Percentiles rank a stretch among this genome's conserved stretches.
These are phyloP conservation scores for Ploettnerulaceae sp. DNA, from an alignment of 2,329 filamentous ascomycete genomes.

Conservation along the genomic window DNA sequence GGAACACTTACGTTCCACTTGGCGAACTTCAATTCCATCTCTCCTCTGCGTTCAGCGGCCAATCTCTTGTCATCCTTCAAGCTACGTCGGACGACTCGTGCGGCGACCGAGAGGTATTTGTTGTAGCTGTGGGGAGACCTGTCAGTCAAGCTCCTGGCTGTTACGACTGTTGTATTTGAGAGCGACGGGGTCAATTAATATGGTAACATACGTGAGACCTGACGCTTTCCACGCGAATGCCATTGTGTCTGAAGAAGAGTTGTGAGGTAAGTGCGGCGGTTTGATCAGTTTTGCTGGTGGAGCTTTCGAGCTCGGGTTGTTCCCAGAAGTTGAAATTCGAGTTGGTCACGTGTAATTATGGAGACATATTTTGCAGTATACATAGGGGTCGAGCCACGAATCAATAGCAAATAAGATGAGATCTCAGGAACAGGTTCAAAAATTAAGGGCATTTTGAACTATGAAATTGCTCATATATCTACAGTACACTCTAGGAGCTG, in stretches of 20 bases:
- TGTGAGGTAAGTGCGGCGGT: constrained; percentile 20
- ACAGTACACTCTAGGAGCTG: constrained; percentile 36
- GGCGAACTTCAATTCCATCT: constrained; percentile 82
- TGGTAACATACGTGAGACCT: constrained; percentile 59
- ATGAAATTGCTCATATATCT: constrained; percentile 32
- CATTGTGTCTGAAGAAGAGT: constrained; percentile 50
- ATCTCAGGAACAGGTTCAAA: neutral
- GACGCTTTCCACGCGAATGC: constrained; percentile 97
- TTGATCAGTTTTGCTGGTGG: constrained; percentile 16
- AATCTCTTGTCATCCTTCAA: constrained; percentile 94
- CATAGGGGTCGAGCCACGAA: no score
- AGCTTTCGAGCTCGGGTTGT: constrained; percentile 12
- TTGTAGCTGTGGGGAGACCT: constrained; percentile 74
- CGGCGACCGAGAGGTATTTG: constrained; percentile 94
- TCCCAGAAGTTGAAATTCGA: neutral
- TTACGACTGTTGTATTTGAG: constrained; percentile 20
- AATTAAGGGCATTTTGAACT: constrained; percentile 7
- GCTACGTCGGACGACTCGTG: constrained; percentile 91
- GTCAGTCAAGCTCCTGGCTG: constrained; percentile 25
- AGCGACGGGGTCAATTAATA: neutral
- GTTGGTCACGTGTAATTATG: constrained; percentile 9
- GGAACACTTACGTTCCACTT: constrained; percentile 82
- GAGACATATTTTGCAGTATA: no score
- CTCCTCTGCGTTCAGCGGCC: constrained; percentile 79
- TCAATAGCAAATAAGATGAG: neutral